Percentiles rank a stretch among this genome's conserved stretches.
Conservation (phyloP, 2,329 filamentous ascomycete species). For the Colletotrichum australisinense region DNA sequence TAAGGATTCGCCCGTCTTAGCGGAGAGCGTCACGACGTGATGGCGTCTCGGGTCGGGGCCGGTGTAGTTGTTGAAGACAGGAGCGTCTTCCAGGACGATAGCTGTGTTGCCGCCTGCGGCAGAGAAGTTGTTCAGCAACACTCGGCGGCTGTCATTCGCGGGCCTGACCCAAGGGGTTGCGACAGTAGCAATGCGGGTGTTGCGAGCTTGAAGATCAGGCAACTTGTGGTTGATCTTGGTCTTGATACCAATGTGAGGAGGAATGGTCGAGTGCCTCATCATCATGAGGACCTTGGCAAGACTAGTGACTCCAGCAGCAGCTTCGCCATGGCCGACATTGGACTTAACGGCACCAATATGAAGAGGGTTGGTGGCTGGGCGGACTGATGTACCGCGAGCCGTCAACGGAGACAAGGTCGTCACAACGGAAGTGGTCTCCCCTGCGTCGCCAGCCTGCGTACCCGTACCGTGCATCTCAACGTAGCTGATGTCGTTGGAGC, state of each 20-base stretch:
- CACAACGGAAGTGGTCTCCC: conserved; percentile 38
- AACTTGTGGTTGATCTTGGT: conserved; percentile 69
- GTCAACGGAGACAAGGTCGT: conserved; percentile 41
- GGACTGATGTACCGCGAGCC: conserved; percentile 35
- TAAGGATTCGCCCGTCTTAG: conserved; percentile 65
- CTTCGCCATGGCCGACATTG: conserved; percentile 34
- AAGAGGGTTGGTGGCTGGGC: conserved; percentile 33
- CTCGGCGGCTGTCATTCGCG: conserved; percentile 56
- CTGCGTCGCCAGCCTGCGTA: conserved; percentile 41
- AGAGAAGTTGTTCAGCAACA: conserved; percentile 76
- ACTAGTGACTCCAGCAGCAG: conserved; percentile 32
- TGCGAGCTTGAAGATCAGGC: conserved; percentile 66
- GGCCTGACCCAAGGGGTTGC: conserved; percentile 60
- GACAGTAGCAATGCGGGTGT: conserved; percentile 68
- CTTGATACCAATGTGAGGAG: conserved; percentile 73
- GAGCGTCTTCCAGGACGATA: conserved; percentile 72
- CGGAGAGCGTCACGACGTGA: conserved; percentile 68
- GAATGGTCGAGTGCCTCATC: conserved; percentile 30
- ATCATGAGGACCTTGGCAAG: conserved; percentile 30
- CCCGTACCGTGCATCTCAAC: conserved; percentile 60
- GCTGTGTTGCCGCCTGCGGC: conserved; percentile 79
- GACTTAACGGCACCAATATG: conserved; percentile 41
- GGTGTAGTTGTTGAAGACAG: conserved; percentile 55
- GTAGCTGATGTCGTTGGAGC: conserved; percentile 56
- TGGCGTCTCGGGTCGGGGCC: conserved; percentile 61